A percentile compares a stretch with the other conserved stretches of the same genome.
Conservation (phyloP, 148 eudicot genomes). For the Hydrangea macrophylla region DNA sequence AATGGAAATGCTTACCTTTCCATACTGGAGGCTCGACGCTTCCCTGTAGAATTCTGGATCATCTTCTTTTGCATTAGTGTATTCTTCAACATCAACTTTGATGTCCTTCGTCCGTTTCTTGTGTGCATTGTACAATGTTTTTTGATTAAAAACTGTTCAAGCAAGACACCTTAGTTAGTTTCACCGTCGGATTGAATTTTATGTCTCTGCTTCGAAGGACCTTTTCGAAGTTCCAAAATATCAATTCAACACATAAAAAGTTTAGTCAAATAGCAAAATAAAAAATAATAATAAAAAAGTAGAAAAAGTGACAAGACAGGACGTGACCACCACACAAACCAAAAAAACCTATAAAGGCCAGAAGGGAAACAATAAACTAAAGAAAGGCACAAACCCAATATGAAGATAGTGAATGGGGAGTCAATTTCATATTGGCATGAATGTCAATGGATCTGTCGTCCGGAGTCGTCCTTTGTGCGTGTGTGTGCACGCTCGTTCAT, state of each 20-base stretch:
- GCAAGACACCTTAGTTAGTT: slow-evolving; percentile 11
- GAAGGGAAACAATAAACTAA: no score
- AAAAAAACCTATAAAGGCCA: neutral
- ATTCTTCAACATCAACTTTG: slow-evolving; percentile 66
- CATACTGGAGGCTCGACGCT: slow-evolving; percentile 97
- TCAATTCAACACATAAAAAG: neutral
- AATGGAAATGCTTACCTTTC: slow-evolving; percentile 51
- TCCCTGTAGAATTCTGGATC: slow-evolving; percentile 96
- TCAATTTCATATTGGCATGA: no score
- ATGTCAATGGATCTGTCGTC: no score
- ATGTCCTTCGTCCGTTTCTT: slow-evolving; percentile 88
- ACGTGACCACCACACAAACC: no score
- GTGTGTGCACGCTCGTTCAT: neutral
- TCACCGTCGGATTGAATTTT: neutral
- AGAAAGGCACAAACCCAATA: no score
- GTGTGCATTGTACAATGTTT: slow-evolving; percentile 78
- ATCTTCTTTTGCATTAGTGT: slow-evolving; percentile 79
- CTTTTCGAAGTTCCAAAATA: neutral
- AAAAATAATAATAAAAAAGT: no score
- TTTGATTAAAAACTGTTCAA: slow-evolving; percentile 84
- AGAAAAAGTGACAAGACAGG: no score
- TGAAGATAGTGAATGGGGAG: no score
- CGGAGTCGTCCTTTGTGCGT: no score
- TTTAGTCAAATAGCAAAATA: neutral
- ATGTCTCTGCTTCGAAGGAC: neutral